phyloP scores from a whole-genome alignment of 2,329 filamentous ascomycete genomes.

The Dendrostoma leiphaemia region DNA sequence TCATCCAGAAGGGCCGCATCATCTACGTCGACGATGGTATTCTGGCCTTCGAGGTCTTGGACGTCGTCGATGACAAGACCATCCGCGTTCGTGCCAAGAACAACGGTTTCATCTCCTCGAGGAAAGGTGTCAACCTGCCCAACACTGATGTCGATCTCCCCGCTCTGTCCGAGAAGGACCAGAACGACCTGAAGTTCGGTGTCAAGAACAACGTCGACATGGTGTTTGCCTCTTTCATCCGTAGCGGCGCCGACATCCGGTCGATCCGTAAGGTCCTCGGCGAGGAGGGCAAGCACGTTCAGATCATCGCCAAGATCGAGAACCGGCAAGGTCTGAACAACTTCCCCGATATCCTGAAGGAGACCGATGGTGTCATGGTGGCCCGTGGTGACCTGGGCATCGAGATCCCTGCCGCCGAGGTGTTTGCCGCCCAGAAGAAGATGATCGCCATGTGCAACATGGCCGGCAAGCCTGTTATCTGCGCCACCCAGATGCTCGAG shows the following conservation, averaged over 20 bases:
- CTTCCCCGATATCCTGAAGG: conserved; percentile 93
- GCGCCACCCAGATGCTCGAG: conserved; percentile 99
- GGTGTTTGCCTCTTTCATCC: conserved; percentile 98
- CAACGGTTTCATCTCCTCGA: conserved; percentile 98
- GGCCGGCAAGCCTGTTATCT: conserved; percentile 97
- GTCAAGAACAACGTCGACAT: conserved; percentile 99
- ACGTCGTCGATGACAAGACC: conserved; percentile 85
- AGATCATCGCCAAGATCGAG: conserved; percentile 99
- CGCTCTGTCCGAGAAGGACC: conserved; percentile 96
- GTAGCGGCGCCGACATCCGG: conserved; percentile 86
- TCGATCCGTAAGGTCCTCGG: conserved; percentile 91
- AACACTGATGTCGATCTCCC: conserved; percentile 98
- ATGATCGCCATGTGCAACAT: conserved; percentile 99
- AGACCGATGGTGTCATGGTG: conserved; percentile 99
- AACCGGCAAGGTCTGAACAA: conserved; percentile 99
- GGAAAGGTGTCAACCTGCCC: conserved; percentile 98
- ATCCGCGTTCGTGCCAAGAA: conserved; percentile 85
- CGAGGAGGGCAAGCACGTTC: conserved; percentile 89
- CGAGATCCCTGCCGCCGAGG: conserved; percentile 96
- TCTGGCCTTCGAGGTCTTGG: conserved; percentile 89
- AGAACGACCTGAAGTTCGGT: conserved; percentile 88
- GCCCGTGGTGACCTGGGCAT: conserved; percentile 98
- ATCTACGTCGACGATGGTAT: conserved; percentile 99
- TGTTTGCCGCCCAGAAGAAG: conserved; percentile 99
- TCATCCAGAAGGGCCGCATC: conserved; percentile 84